Percentiles rank a stretch among this genome's conserved stretches.
Conservation (phyloP, 805 yeast species). For the Sugiyamaella lignohabitans region DNA sequence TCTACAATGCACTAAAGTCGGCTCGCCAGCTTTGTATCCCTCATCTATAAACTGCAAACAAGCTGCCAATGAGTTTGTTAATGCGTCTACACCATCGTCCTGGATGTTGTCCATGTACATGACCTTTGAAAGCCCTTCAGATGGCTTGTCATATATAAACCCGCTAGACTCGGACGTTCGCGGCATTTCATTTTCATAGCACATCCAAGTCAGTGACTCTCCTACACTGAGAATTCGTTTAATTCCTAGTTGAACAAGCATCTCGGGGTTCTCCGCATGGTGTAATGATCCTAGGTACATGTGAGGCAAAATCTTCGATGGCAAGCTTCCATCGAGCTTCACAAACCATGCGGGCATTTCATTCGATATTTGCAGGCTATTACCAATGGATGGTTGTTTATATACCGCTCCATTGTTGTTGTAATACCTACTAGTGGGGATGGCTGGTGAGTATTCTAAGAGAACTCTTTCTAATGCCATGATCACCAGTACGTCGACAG, state of each 20-base stretch:
- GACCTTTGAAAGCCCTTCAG: conserved; percentile 38
- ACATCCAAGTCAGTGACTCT: conserved; percentile 64
- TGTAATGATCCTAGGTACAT: conserved; percentile 75
- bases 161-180: not conserved
- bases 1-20: conserved; percentile 81
- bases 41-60: conserved; percentile 63
- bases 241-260: conserved; percentile 62
- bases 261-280: conserved; percentile 69
- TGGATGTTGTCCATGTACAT: conserved; percentile 67
- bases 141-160: conserved; percentile 9
- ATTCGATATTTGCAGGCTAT: not conserved
- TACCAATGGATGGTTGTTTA: not conserved
- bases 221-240: conserved; percentile 80
- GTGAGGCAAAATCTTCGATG: conserved; percentile 78
- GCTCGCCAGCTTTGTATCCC: conserved; percentile 38
- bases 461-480: conserved; percentile 59
- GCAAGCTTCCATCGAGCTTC: conserved; percentile 57
- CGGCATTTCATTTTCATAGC: conserved; percentile 15
- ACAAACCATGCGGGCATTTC: conserved; percentile 26
- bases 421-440: conserved; percentile 10
- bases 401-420: conserved; percentile 16
- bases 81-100: conserved; percentile 86
- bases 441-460: conserved; percentile 51
- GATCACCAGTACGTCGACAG: conserved; percentile 60
- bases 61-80: conserved; percentile 53